phyloP scores from a whole-genome alignment of 2,329 filamentous ascomycete species.

The Arthrobotrys conoides region DNA sequence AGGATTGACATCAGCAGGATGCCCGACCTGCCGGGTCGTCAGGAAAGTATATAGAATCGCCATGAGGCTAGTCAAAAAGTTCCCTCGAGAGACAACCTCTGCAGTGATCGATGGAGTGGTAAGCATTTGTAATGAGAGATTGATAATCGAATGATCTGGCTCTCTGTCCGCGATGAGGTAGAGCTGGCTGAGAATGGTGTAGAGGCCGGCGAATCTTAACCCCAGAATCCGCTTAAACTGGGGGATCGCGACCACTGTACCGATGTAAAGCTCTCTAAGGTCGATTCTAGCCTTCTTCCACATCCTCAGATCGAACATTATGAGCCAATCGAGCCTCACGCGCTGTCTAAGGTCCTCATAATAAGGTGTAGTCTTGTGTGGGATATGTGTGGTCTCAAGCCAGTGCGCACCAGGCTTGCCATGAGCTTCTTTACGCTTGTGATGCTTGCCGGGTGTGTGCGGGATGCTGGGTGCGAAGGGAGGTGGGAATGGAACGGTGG shows the following conservation, averaged over 20 bases:
- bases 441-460: slow-evolving; percentile 77
- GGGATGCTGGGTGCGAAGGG: slow-evolving; percentile 75
- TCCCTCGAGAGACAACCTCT: slow-evolving; percentile 93
- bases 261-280: slow-evolving; percentile 92
- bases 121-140: slow-evolving; percentile 94
- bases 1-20: slow-evolving; percentile 88
- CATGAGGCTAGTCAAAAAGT: slow-evolving; percentile 94
- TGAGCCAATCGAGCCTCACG: slow-evolving; percentile 91
- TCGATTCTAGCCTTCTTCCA: slow-evolving; percentile 97
- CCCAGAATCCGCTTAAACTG: slow-evolving; percentile 96
- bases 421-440: slow-evolving; percentile 70
- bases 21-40: slow-evolving; percentile 93
- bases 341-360: slow-evolving; percentile 92
- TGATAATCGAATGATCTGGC: slow-evolving; percentile 98
- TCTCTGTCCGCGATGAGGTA: slow-evolving; percentile 97
- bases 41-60: slow-evolving; percentile 98
- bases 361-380: slow-evolving; percentile 74
- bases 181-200: slow-evolving; percentile 91
- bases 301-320: slow-evolving; percentile 92
- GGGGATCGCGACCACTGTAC: slow-evolving; percentile 93
- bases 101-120: slow-evolving; percentile 97
- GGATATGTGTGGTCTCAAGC: slow-evolving; percentile 84
- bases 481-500: slow-evolving; percentile 71
- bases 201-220: slow-evolving; percentile 92
- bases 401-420: slow-evolving; percentile 76